Evolutionary conservation across 73 alveolate species (phyloP).

Genomic region (Stentor coeruleus): DNA sequence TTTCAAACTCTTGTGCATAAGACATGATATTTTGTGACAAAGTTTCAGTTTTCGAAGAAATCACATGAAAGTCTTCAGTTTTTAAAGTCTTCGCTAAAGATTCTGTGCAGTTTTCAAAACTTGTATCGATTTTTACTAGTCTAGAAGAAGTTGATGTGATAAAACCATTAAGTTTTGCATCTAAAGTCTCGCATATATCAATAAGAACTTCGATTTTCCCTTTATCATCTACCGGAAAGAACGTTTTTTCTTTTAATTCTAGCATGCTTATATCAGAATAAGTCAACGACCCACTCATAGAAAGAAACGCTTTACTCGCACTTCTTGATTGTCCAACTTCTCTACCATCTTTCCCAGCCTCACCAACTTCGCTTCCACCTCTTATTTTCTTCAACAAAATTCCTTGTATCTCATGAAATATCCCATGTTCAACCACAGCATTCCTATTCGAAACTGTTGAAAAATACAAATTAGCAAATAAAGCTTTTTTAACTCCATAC

Average conservation of each 20-base stretch:
- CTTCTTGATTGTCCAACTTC: neutral
- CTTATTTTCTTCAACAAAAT: neutral
- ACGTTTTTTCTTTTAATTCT: neutral
- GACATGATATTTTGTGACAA: no score
- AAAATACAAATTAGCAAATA: neutral
- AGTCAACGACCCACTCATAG: neutral
- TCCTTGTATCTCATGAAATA: neutral
- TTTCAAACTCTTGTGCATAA: neutral
- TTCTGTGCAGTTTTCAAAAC: neutral
- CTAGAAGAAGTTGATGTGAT: neutral
- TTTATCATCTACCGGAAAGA: neutral
- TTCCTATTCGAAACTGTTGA: no score
- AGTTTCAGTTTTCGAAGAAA: neutral
- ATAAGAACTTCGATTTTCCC: neutral
- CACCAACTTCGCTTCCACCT: neutral
- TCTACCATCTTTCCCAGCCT: neutral
- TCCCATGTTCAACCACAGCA: neutral
- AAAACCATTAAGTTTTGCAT: neutral
- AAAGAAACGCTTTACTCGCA: neutral
- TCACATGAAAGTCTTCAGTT: neutral
- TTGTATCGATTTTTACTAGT: neutral
- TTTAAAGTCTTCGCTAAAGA: neutral
- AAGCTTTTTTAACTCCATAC: neutral
- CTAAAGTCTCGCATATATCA: no score
- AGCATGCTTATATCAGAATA: neutral